Conservation (phyloP, 106 monocot species). For the Allium fistulosum region DNA sequence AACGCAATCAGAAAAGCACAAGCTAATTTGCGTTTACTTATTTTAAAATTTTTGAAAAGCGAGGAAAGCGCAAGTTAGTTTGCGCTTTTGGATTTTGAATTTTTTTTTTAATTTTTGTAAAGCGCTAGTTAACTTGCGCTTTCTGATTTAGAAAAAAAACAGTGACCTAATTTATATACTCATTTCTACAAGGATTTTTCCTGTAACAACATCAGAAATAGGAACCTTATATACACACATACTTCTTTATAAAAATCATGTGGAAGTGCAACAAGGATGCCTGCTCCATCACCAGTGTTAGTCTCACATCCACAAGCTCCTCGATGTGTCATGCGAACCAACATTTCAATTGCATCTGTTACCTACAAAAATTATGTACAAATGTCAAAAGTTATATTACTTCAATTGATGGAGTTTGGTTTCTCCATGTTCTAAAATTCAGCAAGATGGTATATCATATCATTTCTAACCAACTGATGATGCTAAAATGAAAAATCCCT, state of each 20-base stretch:
- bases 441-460: background rate
- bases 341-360: slow-evolving; percentile 82
- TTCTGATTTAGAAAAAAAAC: no score
- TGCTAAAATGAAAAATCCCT: background rate
- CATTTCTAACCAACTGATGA: background rate
- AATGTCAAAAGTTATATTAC: background rate
- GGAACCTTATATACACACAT: no score
- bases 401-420: background rate
- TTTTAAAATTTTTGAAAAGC: no score
- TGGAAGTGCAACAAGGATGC: slow-evolving; percentile 85
- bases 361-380: slow-evolving; percentile 56
- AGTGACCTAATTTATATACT: no score
- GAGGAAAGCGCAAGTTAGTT: no score
- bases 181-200: no score
- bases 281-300: slow-evolving; percentile 96
- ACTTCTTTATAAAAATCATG: slow-evolving; percentile 78
- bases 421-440: background rate
- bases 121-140: no score
- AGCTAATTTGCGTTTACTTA: no score
- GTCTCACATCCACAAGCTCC: slow-evolving; percentile 95
- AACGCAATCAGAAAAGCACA: no score
- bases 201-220: no score
- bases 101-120: no score
- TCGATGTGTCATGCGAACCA: slow-evolving; percentile 85
- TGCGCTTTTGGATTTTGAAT: no score